Evolutionary conservation across 768 basidiomycete species (phyloP), one percentile per base, ranked within the genome.

Genomic region (Saitozyma podzolica): DNA sequence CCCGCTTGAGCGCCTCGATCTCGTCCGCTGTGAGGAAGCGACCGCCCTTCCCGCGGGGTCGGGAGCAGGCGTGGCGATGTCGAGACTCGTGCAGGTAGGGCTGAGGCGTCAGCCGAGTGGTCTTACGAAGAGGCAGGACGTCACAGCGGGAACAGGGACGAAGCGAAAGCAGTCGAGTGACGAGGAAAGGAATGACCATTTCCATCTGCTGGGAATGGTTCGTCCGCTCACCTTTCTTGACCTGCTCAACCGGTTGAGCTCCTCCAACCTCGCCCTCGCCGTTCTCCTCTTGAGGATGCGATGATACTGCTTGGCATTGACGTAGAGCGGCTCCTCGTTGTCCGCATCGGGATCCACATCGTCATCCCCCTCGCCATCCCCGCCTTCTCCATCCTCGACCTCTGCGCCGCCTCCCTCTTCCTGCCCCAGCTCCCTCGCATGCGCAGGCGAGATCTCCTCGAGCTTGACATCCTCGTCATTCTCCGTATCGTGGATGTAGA

Each of bases 301-400:
- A 73, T 94, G 92, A 79, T 98, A 99, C 81, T 99, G 96, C 78
- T 99, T 99, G 63, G 96, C 95, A 73, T 99, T 99, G 62, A 99
- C 96, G 82, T 97, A 97, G 69, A 99, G 87, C 37, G 96, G 95
- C 79, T 99, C 95, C 67, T 97, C 93, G 81, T 97, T 94, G 71
- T 91, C 84, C 62, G 63, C 71, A 6, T 63, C 62, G 17, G 9
- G 45, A 9, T 58, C 56, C 10, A 9, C 56, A 10, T 58, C 17
- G 7, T 17, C 64, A 1, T 53, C 62, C 8, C 63, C 59, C 40
- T 63, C 69, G 40, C 68, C 63, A 48, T 65, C 69, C 29, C 62
- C 68, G 19, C 48, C 48, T n/a, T 55, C 56, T 48, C 70, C 64
- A 8, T 62, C 61, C 4, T 67, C 65, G 17, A 51, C 59, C 11